phyloP scores from a whole-genome alignment of 495 filamentous ascomycete genomes.

The Tuber indicum region DNA sequence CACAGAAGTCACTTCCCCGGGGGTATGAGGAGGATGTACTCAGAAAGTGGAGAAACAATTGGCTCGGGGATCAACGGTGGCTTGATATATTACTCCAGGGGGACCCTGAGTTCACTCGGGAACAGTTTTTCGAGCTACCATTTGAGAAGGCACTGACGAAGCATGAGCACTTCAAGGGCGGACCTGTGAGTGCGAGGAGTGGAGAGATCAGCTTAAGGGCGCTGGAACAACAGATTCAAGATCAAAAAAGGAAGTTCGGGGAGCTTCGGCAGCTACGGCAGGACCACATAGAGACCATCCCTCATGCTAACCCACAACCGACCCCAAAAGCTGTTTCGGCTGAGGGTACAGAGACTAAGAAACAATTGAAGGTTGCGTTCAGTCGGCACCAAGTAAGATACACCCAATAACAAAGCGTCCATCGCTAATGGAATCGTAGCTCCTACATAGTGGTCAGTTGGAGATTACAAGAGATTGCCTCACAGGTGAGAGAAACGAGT shows the following conservation, averaged over 20 bases:
- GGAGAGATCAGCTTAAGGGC: conserved; percentile 29
- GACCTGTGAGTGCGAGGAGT: conserved; percentile 12
- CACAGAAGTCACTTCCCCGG: conserved; percentile 5
- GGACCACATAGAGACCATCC: conserved; percentile 5
- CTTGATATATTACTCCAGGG: conserved; percentile 39
- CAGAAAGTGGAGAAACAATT: conserved; percentile 41
- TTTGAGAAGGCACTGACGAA: conserved; percentile 39
- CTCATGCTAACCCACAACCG: background rate
- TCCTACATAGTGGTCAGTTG: conserved; percentile 20
- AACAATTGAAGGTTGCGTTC: conserved; percentile 20
- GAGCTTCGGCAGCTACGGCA: conserved; percentile 27
- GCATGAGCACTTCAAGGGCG: conserved; percentile 36
- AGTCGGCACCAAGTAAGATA: conserved; percentile 25
- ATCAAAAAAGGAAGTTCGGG: conserved; percentile 33
- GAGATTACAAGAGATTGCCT: conserved; percentile 15
- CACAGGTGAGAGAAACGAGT: conserved; percentile 20
- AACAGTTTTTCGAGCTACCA: conserved; percentile 35
- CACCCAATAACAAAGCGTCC: background rate
- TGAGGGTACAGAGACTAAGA: background rate
- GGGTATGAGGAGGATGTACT: conserved; percentile 37
- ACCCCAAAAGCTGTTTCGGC: background rate
- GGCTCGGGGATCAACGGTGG: conserved; percentile 40
- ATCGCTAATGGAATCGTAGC: conserved; percentile 16
- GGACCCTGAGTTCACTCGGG: conserved; percentile 34
- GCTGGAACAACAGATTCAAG: conserved; percentile 38